Evolutionary conservation across 129 eudicot species (phyloP).

Genomic region (Silybum marianum): DNA sequence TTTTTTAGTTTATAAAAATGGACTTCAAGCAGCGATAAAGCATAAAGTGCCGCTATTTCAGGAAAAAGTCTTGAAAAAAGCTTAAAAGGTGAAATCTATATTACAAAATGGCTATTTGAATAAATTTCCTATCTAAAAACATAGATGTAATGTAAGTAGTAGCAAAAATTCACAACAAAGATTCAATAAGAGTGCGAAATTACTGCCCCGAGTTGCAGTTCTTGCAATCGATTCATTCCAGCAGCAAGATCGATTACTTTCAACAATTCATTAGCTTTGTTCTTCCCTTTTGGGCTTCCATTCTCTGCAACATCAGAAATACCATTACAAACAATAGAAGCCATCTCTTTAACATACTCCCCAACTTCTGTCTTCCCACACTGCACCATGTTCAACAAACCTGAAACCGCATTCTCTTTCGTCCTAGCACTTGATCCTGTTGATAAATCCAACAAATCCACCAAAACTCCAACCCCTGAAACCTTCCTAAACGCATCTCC

Average conservation of each 20-base stretch:
- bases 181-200: slow-evolving; percentile 33
- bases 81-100: no score
- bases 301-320: slow-evolving; percentile 59
- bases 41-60: no score
- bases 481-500: slow-evolving; percentile 63
- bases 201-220: slow-evolving; percentile 27
- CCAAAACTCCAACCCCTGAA: slow-evolving; percentile 68
- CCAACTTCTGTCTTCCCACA: slow-evolving; percentile 59
- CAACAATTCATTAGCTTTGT: slow-evolving; percentile 61
- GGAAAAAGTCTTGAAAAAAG: no score
- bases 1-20: no score
- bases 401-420: slow-evolving; percentile 81
- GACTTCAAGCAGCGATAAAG: no score
- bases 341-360: slow-evolving; percentile 53
- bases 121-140: neutral
- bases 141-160: neutral
- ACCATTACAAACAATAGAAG: slow-evolving; percentile 50
- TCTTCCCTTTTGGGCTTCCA: slow-evolving; percentile 73
- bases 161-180: neutral
- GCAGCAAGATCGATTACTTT: slow-evolving; percentile 43
- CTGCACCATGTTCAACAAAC: slow-evolving; percentile 70
- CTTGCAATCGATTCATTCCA: slow-evolving; percentile 26
- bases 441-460: slow-evolving; percentile 70
- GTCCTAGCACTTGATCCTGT: slow-evolving; percentile 64
- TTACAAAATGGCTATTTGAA: no score